Conservation (phyloP, 148 eudicot genomes). For the Persicaria maculosa region DNA sequence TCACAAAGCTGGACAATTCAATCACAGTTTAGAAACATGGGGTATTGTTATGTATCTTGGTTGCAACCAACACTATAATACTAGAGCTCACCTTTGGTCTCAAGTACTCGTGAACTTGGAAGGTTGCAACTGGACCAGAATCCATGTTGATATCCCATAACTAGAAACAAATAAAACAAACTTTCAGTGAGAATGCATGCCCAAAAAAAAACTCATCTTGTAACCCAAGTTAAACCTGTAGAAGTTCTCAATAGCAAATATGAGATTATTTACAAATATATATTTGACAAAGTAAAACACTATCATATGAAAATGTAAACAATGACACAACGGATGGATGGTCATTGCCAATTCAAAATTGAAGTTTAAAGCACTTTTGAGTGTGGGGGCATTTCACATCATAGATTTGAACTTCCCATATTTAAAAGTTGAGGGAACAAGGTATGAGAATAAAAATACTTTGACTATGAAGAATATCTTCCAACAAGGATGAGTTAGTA, state of each 20-base stretch:
- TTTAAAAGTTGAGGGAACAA: not conserved
- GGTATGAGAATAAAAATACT: not conserved
- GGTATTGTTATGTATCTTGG: not conserved
- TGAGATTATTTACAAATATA: not conserved
- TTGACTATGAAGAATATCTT: not conserved
- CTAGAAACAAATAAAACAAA: slow-evolving; percentile 38
- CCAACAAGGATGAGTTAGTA: not conserved
- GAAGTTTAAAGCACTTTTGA: not conserved
- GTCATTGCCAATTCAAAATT: not conserved
- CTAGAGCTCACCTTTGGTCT: slow-evolving; percentile 75
- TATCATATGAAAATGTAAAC: too few species aligned
- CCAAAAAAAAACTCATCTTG: not conserved
- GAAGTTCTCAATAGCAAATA: not conserved
- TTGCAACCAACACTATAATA: slow-evolving; percentile 1
- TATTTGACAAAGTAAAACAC: too few species aligned
- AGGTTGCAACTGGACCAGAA: slow-evolving; percentile 94
- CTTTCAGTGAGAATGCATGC: slow-evolving; percentile 5
- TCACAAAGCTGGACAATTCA: slow-evolving; percentile 63
- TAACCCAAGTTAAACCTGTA: not conserved
- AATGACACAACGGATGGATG: not conserved
- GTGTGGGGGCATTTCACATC: not conserved
- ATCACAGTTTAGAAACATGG: not conserved
- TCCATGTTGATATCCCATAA: slow-evolving; percentile 99
- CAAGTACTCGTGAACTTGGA: slow-evolving; percentile 88
- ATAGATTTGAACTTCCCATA: not conserved